These are phyloP conservation scores for Trichoderma guizhouense DNA, from an alignment of 2,329 filamentous ascomycete species.

Conservation along the genomic window DNA sequence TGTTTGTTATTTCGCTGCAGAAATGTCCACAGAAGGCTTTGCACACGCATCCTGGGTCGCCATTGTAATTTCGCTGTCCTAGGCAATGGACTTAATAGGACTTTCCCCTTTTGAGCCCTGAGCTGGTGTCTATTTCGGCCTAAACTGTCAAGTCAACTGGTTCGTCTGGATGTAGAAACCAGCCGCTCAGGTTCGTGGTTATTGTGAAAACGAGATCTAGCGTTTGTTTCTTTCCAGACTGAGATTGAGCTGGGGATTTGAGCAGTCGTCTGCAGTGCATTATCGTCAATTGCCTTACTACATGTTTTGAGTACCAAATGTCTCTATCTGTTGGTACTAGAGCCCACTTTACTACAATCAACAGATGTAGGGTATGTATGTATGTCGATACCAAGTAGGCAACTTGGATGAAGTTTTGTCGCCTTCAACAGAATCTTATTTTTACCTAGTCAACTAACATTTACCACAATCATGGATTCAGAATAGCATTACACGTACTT, in stretches of 20 bases:
- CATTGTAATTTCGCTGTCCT: slow-evolving; percentile 29
- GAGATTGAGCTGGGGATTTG: slow-evolving; percentile 42
- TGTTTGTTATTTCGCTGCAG: slow-evolving; percentile 27
- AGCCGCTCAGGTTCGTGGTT: slow-evolving; percentile 56
- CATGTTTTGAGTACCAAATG: background rate
- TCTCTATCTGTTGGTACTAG: background rate
- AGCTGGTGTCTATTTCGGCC: slow-evolving; percentile 26
- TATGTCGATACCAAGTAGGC: no score
- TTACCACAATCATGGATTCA: background rate
- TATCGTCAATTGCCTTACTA: background rate
- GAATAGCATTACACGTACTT: background rate
- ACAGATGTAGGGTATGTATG: background rate
- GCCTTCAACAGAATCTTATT: background rate
- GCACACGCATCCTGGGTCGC: slow-evolving; percentile 38
- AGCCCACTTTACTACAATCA: background rate
- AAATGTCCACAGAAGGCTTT: slow-evolving; percentile 34
- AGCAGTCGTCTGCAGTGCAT: slow-evolving; percentile 60
- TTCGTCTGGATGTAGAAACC: slow-evolving; percentile 46
- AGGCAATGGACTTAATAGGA: background rate
- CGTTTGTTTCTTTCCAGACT: slow-evolving; percentile 24
- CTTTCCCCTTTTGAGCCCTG: slow-evolving; percentile 12
- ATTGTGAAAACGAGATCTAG: slow-evolving; percentile 51
- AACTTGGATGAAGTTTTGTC: background rate
- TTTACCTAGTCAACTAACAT: background rate
- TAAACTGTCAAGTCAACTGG: slow-evolving; percentile 43